These are phyloP conservation scores for Coix lacrymajobi DNA, from an alignment of 176 grass and related monocot species.

Conservation along the genomic window DNA sequence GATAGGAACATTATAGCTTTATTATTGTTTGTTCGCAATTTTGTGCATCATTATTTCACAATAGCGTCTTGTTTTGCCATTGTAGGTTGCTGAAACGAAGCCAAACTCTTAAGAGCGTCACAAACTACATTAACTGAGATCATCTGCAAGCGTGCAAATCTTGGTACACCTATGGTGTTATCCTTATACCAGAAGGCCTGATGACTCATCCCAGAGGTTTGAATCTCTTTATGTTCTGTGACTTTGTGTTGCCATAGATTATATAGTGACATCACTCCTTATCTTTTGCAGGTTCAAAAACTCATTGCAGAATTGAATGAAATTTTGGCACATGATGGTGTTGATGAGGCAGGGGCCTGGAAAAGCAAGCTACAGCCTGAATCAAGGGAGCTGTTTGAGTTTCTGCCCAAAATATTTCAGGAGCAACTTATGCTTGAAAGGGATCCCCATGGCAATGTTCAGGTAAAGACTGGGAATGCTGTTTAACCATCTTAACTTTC, in stretches of 20 bases:
- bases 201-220: constrained; percentile 99
- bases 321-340: constrained; percentile 86
- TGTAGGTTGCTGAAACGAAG: constrained; percentile 86
- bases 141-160: constrained; percentile 82
- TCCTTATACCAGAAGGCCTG: constrained; percentile 94
- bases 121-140: constrained; percentile 93
- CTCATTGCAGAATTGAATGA: constrained; percentile 96
- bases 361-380: constrained; percentile 81
- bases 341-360: constrained; percentile 86
- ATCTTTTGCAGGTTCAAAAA: constrained; percentile 70
- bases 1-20: not conserved
- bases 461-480: constrained; percentile 44
- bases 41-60: not conserved
- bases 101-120: constrained; percentile 88
- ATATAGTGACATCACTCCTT: constrained; percentile 14
- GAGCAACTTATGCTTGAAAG: constrained; percentile 97
- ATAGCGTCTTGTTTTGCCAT: not conserved
- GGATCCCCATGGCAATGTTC: constrained; percentile 98
- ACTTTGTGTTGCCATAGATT: not conserved
- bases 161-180: constrained; percentile 95
- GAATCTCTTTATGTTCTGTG: not conserved
- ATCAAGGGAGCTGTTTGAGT: constrained; percentile 67
- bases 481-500: not conserved
- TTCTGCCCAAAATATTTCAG: constrained; percentile 85
- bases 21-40: not conserved